A percentile compares a stretch with the other conserved stretches of the same genome.
These are phyloP conservation scores for Xylaria palmicola DNA, from an alignment of 495 filamentous ascomycete genomes.

Conservation along the genomic window DNA sequence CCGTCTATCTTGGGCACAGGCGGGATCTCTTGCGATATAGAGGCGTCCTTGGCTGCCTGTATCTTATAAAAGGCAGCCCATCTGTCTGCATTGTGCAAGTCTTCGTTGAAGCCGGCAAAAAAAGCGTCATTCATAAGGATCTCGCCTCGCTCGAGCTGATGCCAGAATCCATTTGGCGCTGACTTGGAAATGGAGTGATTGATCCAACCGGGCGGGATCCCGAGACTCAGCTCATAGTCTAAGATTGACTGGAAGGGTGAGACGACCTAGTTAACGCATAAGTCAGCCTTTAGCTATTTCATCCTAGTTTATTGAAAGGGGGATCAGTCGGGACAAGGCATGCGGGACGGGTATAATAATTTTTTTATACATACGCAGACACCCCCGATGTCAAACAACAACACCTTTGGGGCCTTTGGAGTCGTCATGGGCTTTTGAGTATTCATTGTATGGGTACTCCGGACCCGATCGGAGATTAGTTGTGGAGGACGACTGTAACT, in stretches of 20 bases:
- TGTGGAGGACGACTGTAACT: no score
- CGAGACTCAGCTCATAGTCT: slow-evolving; percentile 73
- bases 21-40: slow-evolving; percentile 44
- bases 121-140: slow-evolving; percentile 70
- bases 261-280: slow-evolving; percentile 60
- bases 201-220: slow-evolving; percentile 83
- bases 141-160: slow-evolving; percentile 72
- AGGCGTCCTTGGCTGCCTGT: slow-evolving; percentile 36
- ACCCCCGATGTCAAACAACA: slow-evolving; percentile 95
- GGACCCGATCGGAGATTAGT: slow-evolving; percentile 10
- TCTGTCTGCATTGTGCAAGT: slow-evolving; percentile 61
- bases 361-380: slow-evolving; percentile 95
- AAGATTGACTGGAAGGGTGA: slow-evolving; percentile 92
- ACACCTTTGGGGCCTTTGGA: slow-evolving; percentile 62
- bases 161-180: slow-evolving; percentile 83
- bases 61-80: slow-evolving; percentile 58
- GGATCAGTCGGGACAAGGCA: background rate
- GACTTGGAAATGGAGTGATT: slow-evolving; percentile 82
- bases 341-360: no score
- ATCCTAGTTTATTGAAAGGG: no score
- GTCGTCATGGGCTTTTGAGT: slow-evolving; percentile 38
- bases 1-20: slow-evolving; percentile 74
- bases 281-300: background rate
- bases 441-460: slow-evolving; percentile 31
- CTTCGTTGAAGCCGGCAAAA: slow-evolving; percentile 72